Percentiles rank a stretch among this genome's conserved stretches.
phyloP scores from a whole-genome alignment of 2,329 filamentous ascomycete genomes.

The Aspergillus vadensis region DNA sequence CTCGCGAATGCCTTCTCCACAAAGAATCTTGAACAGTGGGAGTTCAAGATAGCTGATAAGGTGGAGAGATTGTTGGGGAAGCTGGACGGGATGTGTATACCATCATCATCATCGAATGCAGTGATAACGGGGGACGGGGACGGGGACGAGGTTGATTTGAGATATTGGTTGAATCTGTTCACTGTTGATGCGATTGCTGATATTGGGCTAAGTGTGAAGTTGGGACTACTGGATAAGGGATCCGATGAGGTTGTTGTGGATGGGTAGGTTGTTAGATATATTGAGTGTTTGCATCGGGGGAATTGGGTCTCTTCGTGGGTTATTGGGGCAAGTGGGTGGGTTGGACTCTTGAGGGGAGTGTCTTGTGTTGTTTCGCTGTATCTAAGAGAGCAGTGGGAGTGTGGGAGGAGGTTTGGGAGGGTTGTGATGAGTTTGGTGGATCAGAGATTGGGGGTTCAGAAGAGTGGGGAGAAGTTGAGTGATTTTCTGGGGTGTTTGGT shows the following conservation, averaged over 20 bases:
- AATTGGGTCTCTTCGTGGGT: not conserved
- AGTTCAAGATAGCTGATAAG: conserved; percentile 14
- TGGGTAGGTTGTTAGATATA: not conserved
- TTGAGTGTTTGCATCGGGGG: not conserved
- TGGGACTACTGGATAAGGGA: not conserved
- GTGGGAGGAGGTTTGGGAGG: not conserved
- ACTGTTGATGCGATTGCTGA: conserved; percentile 1
- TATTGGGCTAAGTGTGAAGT: not conserved
- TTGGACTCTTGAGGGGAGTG: not conserved
- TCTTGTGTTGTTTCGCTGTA: not conserved
- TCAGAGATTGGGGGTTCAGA: not conserved
- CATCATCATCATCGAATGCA: not conserved
- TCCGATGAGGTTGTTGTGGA: not conserved
- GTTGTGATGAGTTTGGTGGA: not conserved
- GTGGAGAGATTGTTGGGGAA: not conserved
- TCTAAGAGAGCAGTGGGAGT: not conserved
- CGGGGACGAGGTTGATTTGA: not conserved
- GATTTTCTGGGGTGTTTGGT: not conserved
- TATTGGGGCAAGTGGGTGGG: not conserved
- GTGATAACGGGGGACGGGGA: not conserved
- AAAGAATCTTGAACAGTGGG: conserved; percentile 12
- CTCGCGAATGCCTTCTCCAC: conserved; percentile 12
- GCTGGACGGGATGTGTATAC: not conserved
- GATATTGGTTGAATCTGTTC: not conserved
- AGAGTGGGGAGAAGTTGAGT: not conserved